Evolutionary conservation across 202 grass and related monocot genomes (phyloP), one percentile per base, ranked within the genome.

Genomic region (Setaria italica): DNA sequence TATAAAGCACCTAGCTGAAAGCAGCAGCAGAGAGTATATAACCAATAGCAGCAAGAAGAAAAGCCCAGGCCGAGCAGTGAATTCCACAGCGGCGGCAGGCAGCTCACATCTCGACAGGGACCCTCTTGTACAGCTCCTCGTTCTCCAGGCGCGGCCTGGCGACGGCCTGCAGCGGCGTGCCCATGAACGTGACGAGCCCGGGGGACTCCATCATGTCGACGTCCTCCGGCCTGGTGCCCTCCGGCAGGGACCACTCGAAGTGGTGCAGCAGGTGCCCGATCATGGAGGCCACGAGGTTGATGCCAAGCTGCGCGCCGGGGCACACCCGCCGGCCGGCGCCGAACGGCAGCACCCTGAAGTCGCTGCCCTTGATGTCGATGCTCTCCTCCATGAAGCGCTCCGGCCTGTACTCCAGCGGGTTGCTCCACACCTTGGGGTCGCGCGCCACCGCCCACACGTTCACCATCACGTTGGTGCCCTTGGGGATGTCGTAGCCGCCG

Each of bases 311-410:
- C 5, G 94, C 90, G 0, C 97, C 97, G 0, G 97, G 97, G 83
- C 97, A 99, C 21, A 99, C 87, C 14, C 97, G 83, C 43, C 97
- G 76, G 13, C 97, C 97, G 0, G 94, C 94, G 1, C 93, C 94
- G 7, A 99, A 99, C 4, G 94, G 94, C 46, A 99, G 88, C 35
- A 99, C 88, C 39, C 94, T 85, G 73, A 90, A 96, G 86, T 99
- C 97, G 6, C 87, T 82, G 43, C 97, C 97, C 84, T 99, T 99
- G 76, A 99, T 99, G 89, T 99, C 97, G 8, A 99, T 94, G 80
- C 67, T 90, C 82, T 96, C 92, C 60, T 94, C 97, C 0, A 88
- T 6, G 88, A 99, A 96, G 29, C 93, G 86, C 87, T 99, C 93
- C 0, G 92, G 93, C 10, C 93, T 84, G 82, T 74, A 99, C 74